Conservation (phyloP, 257 asterid species). For the Solanum sparsipilum region DNA sequence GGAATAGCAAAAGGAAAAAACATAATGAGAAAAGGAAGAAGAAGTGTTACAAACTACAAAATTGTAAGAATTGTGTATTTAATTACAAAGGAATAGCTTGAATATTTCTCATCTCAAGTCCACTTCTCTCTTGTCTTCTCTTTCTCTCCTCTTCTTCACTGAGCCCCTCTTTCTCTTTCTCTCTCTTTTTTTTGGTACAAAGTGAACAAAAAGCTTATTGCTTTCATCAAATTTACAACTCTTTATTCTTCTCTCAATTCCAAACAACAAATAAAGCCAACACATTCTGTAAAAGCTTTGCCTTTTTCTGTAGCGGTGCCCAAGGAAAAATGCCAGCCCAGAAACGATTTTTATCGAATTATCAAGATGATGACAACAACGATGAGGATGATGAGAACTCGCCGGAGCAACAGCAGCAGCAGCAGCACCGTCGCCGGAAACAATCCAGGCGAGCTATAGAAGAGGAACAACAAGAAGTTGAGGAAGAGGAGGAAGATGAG, state of each 20-base stretch:
- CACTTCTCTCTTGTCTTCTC: not conserved
- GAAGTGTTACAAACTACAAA: not conserved
- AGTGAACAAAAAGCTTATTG: not conserved
- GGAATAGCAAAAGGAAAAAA: not conserved
- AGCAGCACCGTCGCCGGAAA: conserved; percentile 10
- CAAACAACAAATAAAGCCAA: not conserved
- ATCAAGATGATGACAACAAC: not conserved
- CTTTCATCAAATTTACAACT: not conserved
- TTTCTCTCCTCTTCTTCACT: not conserved
- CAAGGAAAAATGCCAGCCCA: conserved; percentile 16
- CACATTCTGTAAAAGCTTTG: not conserved
- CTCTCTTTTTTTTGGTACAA: not conserved
- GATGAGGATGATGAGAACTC: conserved; percentile 6
- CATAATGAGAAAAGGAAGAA: not conserved
- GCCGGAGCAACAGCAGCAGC: not conserved
- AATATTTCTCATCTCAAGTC: not conserved
- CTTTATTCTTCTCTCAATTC: not conserved
- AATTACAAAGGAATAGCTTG: not conserved
- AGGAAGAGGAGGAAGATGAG: not conserved
- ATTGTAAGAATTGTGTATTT: not conserved
- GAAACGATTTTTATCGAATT: conserved; percentile 12
- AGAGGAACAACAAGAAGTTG: not conserved
- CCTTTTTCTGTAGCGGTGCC: not conserved
- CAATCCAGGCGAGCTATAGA: conserved; percentile 8
- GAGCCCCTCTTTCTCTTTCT: not conserved